phyloP scores from a whole-genome alignment of 192 early-diverging fungal species.

The Entrophospora sp. region DNA sequence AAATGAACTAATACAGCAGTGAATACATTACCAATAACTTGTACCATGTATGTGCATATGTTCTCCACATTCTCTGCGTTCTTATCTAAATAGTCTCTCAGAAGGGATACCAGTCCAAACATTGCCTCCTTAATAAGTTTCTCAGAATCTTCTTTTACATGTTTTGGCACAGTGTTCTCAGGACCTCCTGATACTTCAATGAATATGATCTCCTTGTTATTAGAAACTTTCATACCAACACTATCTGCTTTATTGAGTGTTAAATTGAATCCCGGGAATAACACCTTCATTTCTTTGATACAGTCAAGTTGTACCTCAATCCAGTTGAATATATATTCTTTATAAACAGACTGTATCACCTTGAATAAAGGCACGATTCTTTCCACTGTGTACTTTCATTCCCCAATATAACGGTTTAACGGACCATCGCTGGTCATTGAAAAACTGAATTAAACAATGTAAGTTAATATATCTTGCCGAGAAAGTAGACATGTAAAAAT shows the following conservation, averaged over 20 bases:
- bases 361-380: slow-evolving; percentile 11
- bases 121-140: slow-evolving; percentile 6
- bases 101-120: slow-evolving; percentile 1
- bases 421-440: not conserved
- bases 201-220: not conserved
- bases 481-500: not conserved
- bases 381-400: slow-evolving; percentile 3
- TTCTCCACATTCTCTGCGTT: not conserved
- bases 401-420: not conserved
- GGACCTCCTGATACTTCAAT: no score
- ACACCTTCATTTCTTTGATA: slow-evolving; percentile 1
- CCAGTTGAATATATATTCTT: slow-evolving; percentile 7
- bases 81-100: slow-evolving; percentile 5
- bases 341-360: slow-evolving; percentile 4
- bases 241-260: slow-evolving; percentile 3
- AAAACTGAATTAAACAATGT: slow-evolving; percentile 11
- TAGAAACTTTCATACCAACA: not conserved
- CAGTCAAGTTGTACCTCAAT: not conserved
- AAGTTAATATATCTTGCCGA: not conserved
- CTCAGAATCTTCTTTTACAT: no score
- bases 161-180: no score
- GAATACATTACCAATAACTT: slow-evolving; percentile 10
- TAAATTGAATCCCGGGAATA: not conserved
- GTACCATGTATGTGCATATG: not conserved
- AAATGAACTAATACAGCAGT: not conserved